Conservation (phyloP, 257 asterid genomes). For the Ocimum tenuiflorum region DNA sequence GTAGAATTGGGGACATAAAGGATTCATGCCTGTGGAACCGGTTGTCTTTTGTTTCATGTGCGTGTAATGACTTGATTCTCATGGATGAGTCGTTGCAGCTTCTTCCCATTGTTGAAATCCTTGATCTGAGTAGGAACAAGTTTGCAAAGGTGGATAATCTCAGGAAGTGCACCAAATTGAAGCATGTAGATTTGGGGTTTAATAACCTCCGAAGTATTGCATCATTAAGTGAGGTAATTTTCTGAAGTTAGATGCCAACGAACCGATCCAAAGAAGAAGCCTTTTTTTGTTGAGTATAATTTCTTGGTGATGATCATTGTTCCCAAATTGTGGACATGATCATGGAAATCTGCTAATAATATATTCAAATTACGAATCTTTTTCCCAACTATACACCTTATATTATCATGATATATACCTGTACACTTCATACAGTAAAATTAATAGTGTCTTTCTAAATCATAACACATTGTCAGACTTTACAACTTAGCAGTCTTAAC, state of each 20-base stretch:
- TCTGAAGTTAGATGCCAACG: background rate
- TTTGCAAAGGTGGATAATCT: constrained; percentile 86
- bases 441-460: too few relatives aligned
- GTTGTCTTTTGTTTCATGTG: constrained; percentile 80
- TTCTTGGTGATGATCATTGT: constrained; percentile 9
- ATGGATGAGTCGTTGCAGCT: constrained; percentile 97
- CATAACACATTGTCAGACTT: too few relatives aligned
- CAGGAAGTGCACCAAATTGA: constrained; percentile 70
- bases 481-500: background rate
- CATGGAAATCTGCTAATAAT: constrained; percentile 1
- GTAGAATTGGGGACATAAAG: constrained; percentile 83
- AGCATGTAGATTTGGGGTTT: constrained; percentile 85
- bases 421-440: background rate
- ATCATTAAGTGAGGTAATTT: constrained; percentile 68
- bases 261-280: background rate
- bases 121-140: constrained; percentile 91
- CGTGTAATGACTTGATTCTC: constrained; percentile 71
- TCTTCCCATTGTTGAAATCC: constrained; percentile 82
- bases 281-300: background rate
- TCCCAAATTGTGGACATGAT: constrained; percentile 4
- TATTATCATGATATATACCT: background rate
- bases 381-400: background rate
- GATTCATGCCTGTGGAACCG: constrained; percentile 81
- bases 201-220: constrained; percentile 76
- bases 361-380: background rate